Evolutionary conservation across 306 rosid species (phyloP).

Genomic region (Castanea mollissima): DNA sequence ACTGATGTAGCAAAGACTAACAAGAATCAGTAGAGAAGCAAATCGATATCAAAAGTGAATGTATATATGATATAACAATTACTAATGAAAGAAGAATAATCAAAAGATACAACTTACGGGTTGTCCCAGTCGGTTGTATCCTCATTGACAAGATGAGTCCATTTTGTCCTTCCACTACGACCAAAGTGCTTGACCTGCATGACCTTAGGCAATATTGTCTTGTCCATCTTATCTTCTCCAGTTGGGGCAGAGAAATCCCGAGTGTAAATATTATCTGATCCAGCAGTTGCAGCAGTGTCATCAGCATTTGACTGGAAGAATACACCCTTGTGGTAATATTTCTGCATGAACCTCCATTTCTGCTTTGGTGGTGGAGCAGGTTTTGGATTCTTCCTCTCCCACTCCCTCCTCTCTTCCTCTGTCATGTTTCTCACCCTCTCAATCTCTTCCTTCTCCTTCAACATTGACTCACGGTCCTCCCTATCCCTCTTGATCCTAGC

Average conservation of each 20-base stretch:
- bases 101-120: constrained; percentile 24
- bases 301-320: constrained; percentile 74
- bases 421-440: constrained; percentile 43
- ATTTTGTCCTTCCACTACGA: constrained; percentile 90
- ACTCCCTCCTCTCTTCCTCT: constrained; percentile 91
- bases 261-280: constrained; percentile 38
- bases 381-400: constrained; percentile 94
- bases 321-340: constrained; percentile 53
- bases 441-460: constrained; percentile 67
- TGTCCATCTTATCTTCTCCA: constrained; percentile 93
- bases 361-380: constrained; percentile 50
- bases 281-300: constrained; percentile 48
- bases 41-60: no score
- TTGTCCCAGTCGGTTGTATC: constrained; percentile 95
- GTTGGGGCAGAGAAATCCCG: constrained; percentile 94
- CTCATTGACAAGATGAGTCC: constrained; percentile 95
- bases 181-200: constrained; percentile 81
- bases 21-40: no score
- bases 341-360: constrained; percentile 28
- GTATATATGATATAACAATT: no score
- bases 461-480: constrained; percentile 74
- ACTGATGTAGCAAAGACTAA: no score
- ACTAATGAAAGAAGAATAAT: no score
- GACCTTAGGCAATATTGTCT: not conserved
- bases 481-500: constrained; percentile 94